Conservation (phyloP, 768 basidiomycete genomes). For the Cubamyces lactineus region DNA sequence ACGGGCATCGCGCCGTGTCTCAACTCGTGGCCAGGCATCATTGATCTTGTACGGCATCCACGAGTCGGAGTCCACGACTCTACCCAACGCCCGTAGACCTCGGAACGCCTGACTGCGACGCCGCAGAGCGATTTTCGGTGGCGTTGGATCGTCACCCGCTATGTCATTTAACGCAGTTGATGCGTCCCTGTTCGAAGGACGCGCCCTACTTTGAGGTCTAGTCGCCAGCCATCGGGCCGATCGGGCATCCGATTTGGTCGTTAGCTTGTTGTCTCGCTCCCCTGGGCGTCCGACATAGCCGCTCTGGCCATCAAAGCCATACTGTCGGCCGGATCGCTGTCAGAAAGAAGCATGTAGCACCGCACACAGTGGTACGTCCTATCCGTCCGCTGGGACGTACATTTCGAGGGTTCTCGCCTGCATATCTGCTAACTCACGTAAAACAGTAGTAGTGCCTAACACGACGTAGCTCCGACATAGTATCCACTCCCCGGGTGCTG, state of each 20-base stretch:
- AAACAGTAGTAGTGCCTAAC: not conserved
- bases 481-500: not conserved
- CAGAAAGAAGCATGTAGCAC: not conserved
- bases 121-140: not conserved
- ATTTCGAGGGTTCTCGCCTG: not conserved
- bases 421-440: not conserved
- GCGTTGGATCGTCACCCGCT: slow-evolving; percentile 1
- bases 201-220: not conserved
- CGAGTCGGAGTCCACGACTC: slow-evolving; percentile 17
- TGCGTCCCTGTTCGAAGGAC: not conserved
- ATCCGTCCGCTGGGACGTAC: not conserved
- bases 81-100: not conserved
- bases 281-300: not conserved
- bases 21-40: too few relatives aligned
- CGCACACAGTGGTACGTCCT: not conserved
- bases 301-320: not conserved
- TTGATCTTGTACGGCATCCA: slow-evolving; percentile 5
- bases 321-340: not conserved
- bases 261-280: slow-evolving; percentile 4
- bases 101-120: not conserved
- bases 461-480: not conserved
- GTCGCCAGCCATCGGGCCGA: not conserved
- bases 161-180: not conserved
- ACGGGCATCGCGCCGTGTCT: too few relatives aligned
- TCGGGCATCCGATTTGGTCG: not conserved